Conservation (phyloP, 352 stramenopile genomes). For the Globisporangium middletonii region DNA sequence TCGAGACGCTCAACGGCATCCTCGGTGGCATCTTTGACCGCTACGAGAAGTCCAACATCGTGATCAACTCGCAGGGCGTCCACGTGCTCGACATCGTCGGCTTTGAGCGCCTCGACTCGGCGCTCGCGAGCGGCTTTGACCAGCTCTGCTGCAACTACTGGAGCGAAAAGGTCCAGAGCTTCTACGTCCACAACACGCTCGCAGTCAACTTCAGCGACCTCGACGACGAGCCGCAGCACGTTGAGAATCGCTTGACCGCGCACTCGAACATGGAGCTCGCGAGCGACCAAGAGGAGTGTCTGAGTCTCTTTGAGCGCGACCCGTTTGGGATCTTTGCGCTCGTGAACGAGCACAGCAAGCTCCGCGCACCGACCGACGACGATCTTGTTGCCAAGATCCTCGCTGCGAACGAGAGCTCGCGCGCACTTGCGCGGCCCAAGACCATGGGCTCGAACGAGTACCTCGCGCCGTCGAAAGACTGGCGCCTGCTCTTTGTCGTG, state of each 20-base stretch:
- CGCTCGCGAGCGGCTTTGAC: slow-evolving; percentile 57
- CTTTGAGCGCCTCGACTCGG: slow-evolving; percentile 52
- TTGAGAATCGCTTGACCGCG: slow-evolving; percentile 52
- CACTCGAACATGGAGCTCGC: slow-evolving; percentile 48
- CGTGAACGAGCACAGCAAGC: slow-evolving; percentile 61
- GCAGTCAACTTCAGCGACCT: slow-evolving; percentile 53
- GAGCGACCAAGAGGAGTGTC: slow-evolving; percentile 52
- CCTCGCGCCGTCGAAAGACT: slow-evolving; percentile 66
- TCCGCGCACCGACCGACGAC: slow-evolving; percentile 62
- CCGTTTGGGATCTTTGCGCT: slow-evolving; percentile 71
- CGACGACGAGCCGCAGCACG: slow-evolving; percentile 55
- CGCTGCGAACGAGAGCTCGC: slow-evolving; percentile 54
- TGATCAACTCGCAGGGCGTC: slow-evolving; percentile 74
- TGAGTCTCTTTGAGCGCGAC: slow-evolving; percentile 66
- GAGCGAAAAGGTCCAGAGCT: slow-evolving; percentile 78
- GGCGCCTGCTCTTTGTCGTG: slow-evolving; percentile 69
- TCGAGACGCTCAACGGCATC: slow-evolving; percentile 78
- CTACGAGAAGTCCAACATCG: slow-evolving; percentile 81
- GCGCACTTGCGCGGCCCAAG: slow-evolving; percentile 46
- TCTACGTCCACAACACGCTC: slow-evolving; percentile 75
- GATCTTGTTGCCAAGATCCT: slow-evolving; percentile 79
- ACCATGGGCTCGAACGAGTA: slow-evolving; percentile 54
- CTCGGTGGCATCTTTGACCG: slow-evolving; percentile 76
- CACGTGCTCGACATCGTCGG: slow-evolving; percentile 80
- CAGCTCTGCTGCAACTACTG: slow-evolving; percentile 84